These are phyloP conservation scores for Candida takata DNA, from an alignment of 805 yeast species.

Conservation along the genomic window DNA sequence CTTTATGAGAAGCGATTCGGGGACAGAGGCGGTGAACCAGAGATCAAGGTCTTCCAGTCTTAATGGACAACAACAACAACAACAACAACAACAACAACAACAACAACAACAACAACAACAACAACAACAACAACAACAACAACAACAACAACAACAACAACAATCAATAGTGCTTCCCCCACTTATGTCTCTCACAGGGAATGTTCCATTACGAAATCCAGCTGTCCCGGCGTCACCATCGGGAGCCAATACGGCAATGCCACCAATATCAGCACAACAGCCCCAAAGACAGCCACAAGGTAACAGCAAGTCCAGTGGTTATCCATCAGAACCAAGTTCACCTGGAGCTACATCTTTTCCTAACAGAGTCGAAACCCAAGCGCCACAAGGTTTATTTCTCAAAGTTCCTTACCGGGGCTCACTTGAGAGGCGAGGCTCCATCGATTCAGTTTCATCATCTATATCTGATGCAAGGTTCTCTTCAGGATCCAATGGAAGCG, in stretches of 20 bases:
- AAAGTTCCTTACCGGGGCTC: conserved; percentile 25
- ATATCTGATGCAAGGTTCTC: conserved; percentile 14
- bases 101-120: conserved; percentile 12
- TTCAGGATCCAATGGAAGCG: neutral
- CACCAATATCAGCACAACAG: neutral
- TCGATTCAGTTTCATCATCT: conserved; percentile 20
- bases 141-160: conserved; percentile 7
- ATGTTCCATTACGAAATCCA: neutral
- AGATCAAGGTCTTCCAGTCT: conserved; percentile 14
- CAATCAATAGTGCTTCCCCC: conserved; percentile 16
- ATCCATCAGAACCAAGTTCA: conserved; percentile 4
- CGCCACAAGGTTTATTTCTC: conserved; percentile 23
- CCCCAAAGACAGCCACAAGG: conserved; percentile 4
- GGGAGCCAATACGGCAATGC: too few species aligned
- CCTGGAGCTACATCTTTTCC: conserved; percentile 1
- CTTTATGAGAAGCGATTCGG: conserved; percentile 28
- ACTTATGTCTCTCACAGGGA: conserved; percentile 10
- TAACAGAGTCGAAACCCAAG: conserved; percentile 3
- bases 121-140: conserved; percentile 12
- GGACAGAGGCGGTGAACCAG: conserved; percentile 8
- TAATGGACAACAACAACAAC: conserved; percentile 6
- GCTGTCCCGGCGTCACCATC: too few species aligned
- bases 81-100: conserved; percentile 11
- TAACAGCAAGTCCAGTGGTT: neutral
- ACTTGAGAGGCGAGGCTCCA: conserved; percentile 23